Conservation (phyloP, 495 filamentous ascomycete genomes). For the Lasiosphaeris hirsuta region DNA sequence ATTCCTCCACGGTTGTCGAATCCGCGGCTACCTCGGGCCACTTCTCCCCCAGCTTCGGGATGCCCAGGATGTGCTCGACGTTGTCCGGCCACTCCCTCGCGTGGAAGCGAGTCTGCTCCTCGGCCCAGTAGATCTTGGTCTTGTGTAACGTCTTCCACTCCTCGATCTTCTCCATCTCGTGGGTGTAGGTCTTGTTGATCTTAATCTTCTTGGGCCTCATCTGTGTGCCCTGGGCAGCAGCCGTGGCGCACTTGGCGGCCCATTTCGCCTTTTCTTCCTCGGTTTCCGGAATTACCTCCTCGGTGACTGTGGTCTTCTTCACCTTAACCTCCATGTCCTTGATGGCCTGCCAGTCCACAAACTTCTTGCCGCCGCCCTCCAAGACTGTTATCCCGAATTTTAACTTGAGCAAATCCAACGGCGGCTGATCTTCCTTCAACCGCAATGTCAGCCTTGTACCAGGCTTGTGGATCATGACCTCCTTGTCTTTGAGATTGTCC, state of each 20-base stretch:
- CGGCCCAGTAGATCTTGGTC: conserved; percentile 62
- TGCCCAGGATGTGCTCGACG: conserved; percentile 55
- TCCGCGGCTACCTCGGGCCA: neutral
- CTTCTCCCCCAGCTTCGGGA: conserved; percentile 36
- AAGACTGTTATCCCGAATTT: neutral
- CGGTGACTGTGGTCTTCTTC: conserved; percentile 9
- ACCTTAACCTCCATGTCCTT: conserved; percentile 13
- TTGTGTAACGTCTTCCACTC: conserved; percentile 31
- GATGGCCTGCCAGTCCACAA: conserved; percentile 3
- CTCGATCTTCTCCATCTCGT: conserved; percentile 12
- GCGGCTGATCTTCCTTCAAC: neutral
- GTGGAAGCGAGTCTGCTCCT: conserved; percentile 61
- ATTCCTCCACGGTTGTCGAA: neutral
- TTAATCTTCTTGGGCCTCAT: conserved; percentile 28
- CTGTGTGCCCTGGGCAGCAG: conserved; percentile 15
- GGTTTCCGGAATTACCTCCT: too few relatives aligned
- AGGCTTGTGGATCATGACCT: neutral
- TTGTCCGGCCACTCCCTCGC: conserved; percentile 64
- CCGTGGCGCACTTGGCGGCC: conserved; percentile 27
- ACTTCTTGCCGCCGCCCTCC: conserved; percentile 22
- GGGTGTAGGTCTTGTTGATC: neutral
- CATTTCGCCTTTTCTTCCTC: conserved; percentile 26
- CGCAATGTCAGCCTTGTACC: neutral
- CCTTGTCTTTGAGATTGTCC: conserved; percentile 20
- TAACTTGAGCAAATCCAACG: neutral